Percentiles rank a stretch among this genome's conserved stretches.
phyloP scores from a whole-genome alignment of 2,329 filamentous ascomycete species.

The Neobulgaria alba region DNA sequence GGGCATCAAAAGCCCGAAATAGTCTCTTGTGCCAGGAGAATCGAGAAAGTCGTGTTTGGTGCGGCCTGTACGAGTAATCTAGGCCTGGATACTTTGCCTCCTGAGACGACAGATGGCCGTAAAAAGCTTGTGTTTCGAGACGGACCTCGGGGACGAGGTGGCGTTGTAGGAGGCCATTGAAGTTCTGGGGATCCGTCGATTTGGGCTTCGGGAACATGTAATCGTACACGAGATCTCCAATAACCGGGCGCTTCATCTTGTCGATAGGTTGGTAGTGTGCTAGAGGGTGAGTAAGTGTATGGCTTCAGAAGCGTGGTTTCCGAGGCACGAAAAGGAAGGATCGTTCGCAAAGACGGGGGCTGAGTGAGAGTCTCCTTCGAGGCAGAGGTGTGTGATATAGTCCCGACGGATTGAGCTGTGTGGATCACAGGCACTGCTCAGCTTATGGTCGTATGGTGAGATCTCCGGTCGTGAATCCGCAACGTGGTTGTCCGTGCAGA shows the following conservation, averaged over 20 bases:
- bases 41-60: slow-evolving; percentile 68
- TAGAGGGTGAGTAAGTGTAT: not conserved
- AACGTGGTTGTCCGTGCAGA: too few relatives aligned
- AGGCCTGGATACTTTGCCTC: slow-evolving; percentile 77
- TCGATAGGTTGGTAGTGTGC: slow-evolving; percentile 1
- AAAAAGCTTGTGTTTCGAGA: slow-evolving; percentile 64
- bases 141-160: slow-evolving; percentile 67
- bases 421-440: too few relatives aligned
- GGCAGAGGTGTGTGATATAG: too few relatives aligned
- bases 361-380: too few relatives aligned
- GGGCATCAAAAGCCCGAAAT: slow-evolving; percentile 65
- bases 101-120: slow-evolving; percentile 68
- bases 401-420: too few relatives aligned
- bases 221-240: slow-evolving; percentile 67
- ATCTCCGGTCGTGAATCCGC: too few relatives aligned
- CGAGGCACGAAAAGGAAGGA: not conserved
- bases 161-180: slow-evolving; percentile 60
- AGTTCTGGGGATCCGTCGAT: slow-evolving; percentile 60
- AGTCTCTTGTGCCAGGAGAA: slow-evolving; percentile 70
- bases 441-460: too few relatives aligned
- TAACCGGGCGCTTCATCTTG: slow-evolving; percentile 61
- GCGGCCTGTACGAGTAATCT: slow-evolving; percentile 65
- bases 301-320: not conserved
- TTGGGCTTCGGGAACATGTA: slow-evolving; percentile 63
- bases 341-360: too few relatives aligned